Evolutionary conservation across 495 filamentous ascomycete species (phyloP), one percentile per base, ranked within the genome.

Genomic region (Viridothelium virens): DNA sequence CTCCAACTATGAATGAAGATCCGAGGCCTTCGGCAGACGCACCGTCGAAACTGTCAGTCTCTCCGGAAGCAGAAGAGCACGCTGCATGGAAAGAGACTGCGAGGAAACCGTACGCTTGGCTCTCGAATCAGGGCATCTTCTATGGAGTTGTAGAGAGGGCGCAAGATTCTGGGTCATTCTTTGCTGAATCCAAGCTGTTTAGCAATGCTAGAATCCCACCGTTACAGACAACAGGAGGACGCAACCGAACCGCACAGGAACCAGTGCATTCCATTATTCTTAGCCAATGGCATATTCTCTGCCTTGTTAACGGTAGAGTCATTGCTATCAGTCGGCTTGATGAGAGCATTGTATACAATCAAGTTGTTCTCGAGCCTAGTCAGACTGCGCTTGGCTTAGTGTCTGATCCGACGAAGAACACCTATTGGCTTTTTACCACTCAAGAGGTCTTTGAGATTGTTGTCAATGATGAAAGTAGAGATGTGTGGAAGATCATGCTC

Each of bases 361-460:
- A 97, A 73, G 76, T 84, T 16, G 87, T 97, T 4, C 80, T 97
- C n/a, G 89, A 95, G 65, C 84, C 84, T 33, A 87, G 88, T 4
- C 90, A 95, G 65, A 86, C 81, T 67, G 86, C 86, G 9, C 76
- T 97, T 44, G 91, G 90, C 36, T 83, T 98, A 25, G 85, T 89
- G 70, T 87, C 91, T 4, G 94, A 98, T 75, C 81, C 87, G 38
- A 91, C 91, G 70, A 95, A 97, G 79, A 92, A 91, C 67, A 98
- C 94, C 0, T 97, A 90, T 73, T 98, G 94, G 94, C 83, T 97
- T 18, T 96, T 97, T 73, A 97, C 95, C 1, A 80, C 83, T 4
- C 80, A 88, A 65, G 91, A 94, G 67, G 96, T 98, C 62, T 96
- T 89, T 70, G 95, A 98, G 78, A 89, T 98, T 56, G 90, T 91